Percentiles rank a stretch among this genome's conserved stretches.
These are phyloP conservation scores for Solanum pennellii DNA, from an alignment of 257 asterid genomes.

Conservation along the genomic window DNA sequence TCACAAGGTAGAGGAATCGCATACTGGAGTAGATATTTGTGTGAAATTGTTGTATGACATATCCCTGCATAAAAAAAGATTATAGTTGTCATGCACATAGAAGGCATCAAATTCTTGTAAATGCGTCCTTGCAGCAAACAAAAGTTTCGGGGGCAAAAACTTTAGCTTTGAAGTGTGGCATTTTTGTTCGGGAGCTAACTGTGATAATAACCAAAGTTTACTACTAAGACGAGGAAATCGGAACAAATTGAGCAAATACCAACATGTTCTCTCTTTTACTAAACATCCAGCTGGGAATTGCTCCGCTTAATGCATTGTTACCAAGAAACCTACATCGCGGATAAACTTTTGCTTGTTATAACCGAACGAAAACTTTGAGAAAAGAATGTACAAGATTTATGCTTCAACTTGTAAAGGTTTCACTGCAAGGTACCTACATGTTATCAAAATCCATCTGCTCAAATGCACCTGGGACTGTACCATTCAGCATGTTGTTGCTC, in stretches of 20 bases:
- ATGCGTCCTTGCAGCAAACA: background rate
- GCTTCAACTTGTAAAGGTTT: background rate
- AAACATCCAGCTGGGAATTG: constrained; percentile 47
- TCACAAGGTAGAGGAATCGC: constrained; percentile 44
- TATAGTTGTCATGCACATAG: background rate
- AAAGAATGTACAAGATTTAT: background rate
- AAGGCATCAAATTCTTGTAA: background rate
- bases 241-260: constrained; percentile 11
- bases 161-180: background rate
- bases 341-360: background rate
- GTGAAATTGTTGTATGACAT: constrained; percentile 78
- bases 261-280: constrained; percentile 30
- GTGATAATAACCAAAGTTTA: background rate
- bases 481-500: constrained; percentile 65
- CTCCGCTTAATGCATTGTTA: constrained; percentile 61
- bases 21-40: constrained; percentile 12
- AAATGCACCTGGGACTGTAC: constrained; percentile 31
- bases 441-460: background rate
- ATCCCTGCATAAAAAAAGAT: constrained; percentile 50
- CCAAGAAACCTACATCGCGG: constrained; percentile 50
- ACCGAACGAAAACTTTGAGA: background rate
- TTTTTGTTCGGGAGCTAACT: background rate
- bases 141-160: background rate
- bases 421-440: constrained; percentile 31
- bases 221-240: background rate